A percentile compares a stretch with the other conserved stretches of the same genome.
Evolutionary conservation across 352 stramenopile species (phyloP).

Genomic region (Phytophthora ohioensis): DNA sequence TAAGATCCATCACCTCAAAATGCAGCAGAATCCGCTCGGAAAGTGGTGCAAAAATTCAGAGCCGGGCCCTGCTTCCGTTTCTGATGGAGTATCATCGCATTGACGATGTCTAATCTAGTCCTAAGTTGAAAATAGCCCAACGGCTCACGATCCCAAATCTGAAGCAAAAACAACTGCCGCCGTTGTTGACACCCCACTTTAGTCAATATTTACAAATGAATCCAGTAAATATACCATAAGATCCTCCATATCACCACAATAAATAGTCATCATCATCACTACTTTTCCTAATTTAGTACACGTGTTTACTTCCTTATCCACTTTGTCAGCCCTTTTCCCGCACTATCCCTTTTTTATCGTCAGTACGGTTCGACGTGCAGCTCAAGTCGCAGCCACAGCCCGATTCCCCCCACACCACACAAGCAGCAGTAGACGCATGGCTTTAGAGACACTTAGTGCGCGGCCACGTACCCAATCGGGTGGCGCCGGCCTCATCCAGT

Average conservation of each 20-base stretch:
- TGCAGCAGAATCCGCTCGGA: conserved; percentile 15
- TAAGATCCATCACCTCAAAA: conserved; percentile 9
- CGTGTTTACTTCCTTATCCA: neutral
- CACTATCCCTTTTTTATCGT: conserved; percentile 35
- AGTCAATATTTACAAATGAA: conserved; percentile 17
- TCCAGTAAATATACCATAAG: neutral
- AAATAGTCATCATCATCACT: neutral
- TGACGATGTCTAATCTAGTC: conserved; percentile 4
- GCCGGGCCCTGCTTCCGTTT: conserved; percentile 7
- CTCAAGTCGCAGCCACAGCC: conserved; percentile 13
- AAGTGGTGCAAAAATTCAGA: conserved; percentile 15
- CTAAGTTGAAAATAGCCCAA: neutral
- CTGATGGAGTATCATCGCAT: conserved; percentile 30
- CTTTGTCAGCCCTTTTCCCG: conserved; percentile 7
- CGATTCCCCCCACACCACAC: conserved; percentile 2
- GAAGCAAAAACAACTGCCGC: conserved; percentile 1
- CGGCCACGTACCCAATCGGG: conserved; percentile 31
- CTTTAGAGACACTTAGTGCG: conserved; percentile 32
- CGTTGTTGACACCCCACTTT: conserved; percentile 14
- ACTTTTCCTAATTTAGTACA: conserved; percentile 2
- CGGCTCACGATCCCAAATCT: conserved; percentile 17
- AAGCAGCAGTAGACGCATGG: conserved; percentile 20
- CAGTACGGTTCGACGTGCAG: conserved; percentile 12
- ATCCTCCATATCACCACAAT: neutral
- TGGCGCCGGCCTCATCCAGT: conserved; percentile 20